Conservation (phyloP, 257 asterid species). For the Nyctanthes arbortristis region DNA sequence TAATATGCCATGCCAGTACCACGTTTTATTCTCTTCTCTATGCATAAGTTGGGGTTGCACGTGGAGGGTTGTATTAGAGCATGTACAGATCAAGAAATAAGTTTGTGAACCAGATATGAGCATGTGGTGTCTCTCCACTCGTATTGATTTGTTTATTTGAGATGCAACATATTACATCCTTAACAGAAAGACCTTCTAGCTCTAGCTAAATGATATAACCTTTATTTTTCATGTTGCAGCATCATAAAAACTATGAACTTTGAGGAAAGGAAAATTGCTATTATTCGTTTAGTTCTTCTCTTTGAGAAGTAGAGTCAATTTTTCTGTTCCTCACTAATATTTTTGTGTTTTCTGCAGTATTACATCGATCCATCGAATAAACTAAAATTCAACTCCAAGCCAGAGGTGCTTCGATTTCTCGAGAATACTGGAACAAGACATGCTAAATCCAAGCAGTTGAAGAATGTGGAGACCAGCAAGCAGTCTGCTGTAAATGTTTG, state of each 20-base stretch:
- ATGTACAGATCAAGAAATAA: background rate
- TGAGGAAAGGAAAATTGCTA: background rate
- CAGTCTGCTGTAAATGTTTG: constrained; percentile 25
- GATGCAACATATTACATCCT: background rate
- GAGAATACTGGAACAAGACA: constrained; percentile 24
- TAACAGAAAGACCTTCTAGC: background rate
- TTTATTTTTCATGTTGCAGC: constrained; percentile 3
- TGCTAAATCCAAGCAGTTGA: constrained; percentile 32
- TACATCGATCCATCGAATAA: constrained; percentile 57
- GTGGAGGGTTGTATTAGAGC: background rate
- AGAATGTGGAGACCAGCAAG: constrained; percentile 27
- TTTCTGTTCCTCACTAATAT: constrained; percentile 22
- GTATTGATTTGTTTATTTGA: too few relatives aligned
- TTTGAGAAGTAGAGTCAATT: constrained; percentile 2
- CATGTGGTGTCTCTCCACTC: too few relatives aligned
- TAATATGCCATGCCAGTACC: background rate
- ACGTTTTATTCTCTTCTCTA: background rate
- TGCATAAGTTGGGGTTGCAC: background rate
- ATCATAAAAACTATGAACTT: constrained; percentile 3
- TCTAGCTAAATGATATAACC: background rate
- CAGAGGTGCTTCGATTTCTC: constrained; percentile 72
- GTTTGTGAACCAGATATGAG: too few relatives aligned
- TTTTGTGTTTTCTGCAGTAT: constrained; percentile 50
- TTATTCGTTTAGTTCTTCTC: constrained; percentile 1
- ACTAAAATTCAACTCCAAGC: constrained; percentile 64